Percentiles rank a stretch among this genome's conserved stretches.
These are phyloP conservation scores for Strobilomyces dryophilus DNA, from an alignment of 768 basidiomycete species.

Conservation along the genomic window DNA sequence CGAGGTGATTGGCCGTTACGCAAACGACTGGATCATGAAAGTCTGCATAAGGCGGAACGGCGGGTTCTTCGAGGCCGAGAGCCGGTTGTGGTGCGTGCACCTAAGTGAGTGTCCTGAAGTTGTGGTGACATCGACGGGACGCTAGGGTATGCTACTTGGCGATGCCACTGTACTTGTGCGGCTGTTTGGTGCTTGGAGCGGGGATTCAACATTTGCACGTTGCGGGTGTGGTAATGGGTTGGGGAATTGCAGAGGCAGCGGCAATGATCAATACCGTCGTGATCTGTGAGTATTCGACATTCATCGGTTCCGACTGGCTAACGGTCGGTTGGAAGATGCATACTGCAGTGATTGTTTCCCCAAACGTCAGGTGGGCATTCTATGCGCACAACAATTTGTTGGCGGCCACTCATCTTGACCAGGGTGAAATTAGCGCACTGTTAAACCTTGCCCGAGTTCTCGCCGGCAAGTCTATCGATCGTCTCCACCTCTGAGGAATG, in stretches of 20 bases:
- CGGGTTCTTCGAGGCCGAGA: constrained; percentile 54
- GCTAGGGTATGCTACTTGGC: constrained; percentile 37
- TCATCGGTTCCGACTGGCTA: not conserved
- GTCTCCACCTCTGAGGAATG: not conserved
- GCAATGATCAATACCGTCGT: constrained; percentile 40
- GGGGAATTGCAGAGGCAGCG: constrained; percentile 38
- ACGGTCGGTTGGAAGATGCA: constrained; percentile 25
- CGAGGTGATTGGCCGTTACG: constrained; percentile 46
- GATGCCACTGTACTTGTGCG: constrained; percentile 37
- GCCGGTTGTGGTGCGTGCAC: constrained; percentile 35
- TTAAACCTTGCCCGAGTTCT: constrained; percentile 39
- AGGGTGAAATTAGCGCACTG: constrained; percentile 43
- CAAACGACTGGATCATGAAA: constrained; percentile 48
- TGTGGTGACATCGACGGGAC: not conserved
- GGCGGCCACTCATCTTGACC: not conserved
- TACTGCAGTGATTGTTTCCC: constrained; percentile 39
- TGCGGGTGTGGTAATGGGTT: constrained; percentile 36
- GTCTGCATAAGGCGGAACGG: constrained; percentile 39
- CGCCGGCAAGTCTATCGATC: constrained; percentile 18
- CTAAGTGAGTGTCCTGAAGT: too few species aligned
- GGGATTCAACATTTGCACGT: constrained; percentile 32
- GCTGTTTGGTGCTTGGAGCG: constrained; percentile 40
- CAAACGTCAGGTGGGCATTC: constrained; percentile 20
- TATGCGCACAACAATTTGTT: not conserved
- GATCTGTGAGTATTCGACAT: constrained; percentile 27